Percentiles rank a stretch among this genome's conserved stretches.
phyloP scores from a whole-genome alignment of 129 eudicot genomes.

The Saposhnikovia divaricata region DNA sequence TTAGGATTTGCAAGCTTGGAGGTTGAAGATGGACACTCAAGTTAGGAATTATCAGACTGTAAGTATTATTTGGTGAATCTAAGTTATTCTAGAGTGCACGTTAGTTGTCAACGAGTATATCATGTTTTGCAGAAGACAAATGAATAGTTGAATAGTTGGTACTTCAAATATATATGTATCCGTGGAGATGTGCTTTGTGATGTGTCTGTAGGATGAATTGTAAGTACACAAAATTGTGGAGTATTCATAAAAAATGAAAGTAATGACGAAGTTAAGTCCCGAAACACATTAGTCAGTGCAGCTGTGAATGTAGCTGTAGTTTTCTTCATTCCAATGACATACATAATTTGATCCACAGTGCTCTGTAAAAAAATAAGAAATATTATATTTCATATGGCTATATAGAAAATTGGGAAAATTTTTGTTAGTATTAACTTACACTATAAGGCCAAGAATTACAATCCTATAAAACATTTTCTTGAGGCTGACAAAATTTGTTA shows the following conservation, averaged over 20 bases:
- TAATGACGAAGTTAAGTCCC: neutral
- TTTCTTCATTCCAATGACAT: neutral
- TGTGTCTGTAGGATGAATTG: neutral
- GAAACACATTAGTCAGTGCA: neutral
- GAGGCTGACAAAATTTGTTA: neutral
- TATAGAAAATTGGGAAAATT: neutral
- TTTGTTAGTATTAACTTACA: neutral
- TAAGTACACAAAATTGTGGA: neutral
- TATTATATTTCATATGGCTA: neutral
- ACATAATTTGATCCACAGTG: neutral
- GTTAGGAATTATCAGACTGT: slow-evolving; percentile 74
- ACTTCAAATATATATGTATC: neutral
- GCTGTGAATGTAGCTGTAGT: neutral
- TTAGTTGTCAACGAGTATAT: neutral
- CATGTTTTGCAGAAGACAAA: neutral
- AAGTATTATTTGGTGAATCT: slow-evolving; percentile 26
- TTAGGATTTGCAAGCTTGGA: slow-evolving; percentile 89
- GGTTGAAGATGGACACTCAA: slow-evolving; percentile 79
- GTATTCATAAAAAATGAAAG: neutral
- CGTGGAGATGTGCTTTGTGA: neutral
- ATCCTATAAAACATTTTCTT: neutral
- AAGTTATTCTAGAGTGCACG: neutral
- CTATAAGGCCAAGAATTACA: neutral
- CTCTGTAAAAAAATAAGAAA: no score
- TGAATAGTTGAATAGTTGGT: neutral